Conservation (phyloP, 2,329 filamentous ascomycete species). For the Diaporthe helianthi region DNA sequence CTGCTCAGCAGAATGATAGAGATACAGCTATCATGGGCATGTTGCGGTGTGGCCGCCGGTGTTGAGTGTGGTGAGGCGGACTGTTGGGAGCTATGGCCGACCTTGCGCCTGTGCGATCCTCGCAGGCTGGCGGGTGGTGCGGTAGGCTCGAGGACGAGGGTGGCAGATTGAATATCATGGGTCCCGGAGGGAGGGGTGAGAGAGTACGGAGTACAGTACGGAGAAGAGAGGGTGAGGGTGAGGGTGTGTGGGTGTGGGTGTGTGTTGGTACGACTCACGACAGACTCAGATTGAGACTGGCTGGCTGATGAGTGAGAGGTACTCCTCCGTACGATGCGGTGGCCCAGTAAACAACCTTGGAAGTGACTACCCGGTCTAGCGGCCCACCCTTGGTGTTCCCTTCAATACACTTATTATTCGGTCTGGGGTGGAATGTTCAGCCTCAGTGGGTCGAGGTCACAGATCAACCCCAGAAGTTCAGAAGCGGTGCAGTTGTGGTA, state of each 20-base stretch:
- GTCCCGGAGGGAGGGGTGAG: constrained; percentile 1
- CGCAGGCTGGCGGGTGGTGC: constrained; percentile 11
- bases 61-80: constrained; percentile 7
- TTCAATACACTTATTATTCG: not conserved
- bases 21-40: constrained; percentile 13
- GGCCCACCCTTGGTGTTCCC: not conserved
- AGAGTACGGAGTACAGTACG: too few species aligned
- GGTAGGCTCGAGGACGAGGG: constrained; percentile 13
- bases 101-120: constrained; percentile 28
- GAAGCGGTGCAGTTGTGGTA: not conserved
- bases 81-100: constrained; percentile 29
- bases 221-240: not conserved
- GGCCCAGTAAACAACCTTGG: constrained; percentile 22
- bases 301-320: not conserved
- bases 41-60: constrained; percentile 26
- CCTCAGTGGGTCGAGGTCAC: constrained; percentile 27
- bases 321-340: constrained; percentile 16
- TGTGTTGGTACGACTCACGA: constrained; percentile 21
- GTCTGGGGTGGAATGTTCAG: constrained; percentile 27
- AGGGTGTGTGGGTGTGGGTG: not conserved
- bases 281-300: constrained; percentile 8
- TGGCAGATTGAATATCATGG: constrained; percentile 17
- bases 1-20: constrained; percentile 11
- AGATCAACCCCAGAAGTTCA: constrained; percentile 23
- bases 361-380: constrained; percentile 1